Base-by-base conservation (phyloP, 441 rosid genomes). In the Arabidopsis lyrata region DNA sequence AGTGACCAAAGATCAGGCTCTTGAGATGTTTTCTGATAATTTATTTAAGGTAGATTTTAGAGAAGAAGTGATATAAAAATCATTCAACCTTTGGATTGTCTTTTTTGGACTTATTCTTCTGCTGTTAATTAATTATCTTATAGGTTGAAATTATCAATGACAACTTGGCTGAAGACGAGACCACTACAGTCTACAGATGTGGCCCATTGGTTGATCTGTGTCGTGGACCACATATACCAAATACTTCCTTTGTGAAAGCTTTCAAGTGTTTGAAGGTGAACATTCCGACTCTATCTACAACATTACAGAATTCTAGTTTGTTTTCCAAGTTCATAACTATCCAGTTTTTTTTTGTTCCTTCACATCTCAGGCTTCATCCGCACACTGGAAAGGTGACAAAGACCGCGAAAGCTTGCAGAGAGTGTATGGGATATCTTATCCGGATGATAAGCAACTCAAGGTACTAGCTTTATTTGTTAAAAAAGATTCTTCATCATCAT, bases 181-280 rank as follows among this genome's bases (percentile, higher is more conserved):
- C 90, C 54, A 88, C 91, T 76, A 92, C 98, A 5, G 96, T 95
- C 48, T 95, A 92, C 78, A 84, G 99, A 82, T 95, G 98, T 62
- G 99, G 98, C 29, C 96, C 97, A 38, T 80, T 93, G 83, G 92
- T 94, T 52, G 99, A 94, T 82, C 72, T 94, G 72, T 94, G 97
- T 77, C 99, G 97, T 75, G 99, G 99, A 49, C 99, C 99, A 65
- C 98, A 95, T 80, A 95, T 95, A 80, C 99, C 99, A 31, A 91
- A 86, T 71, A 93, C 98, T 63, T 91, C 98, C 48, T 90, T 88
- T 78, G 98, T 86, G 50, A 95, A 95, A 85, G 98, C 95, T 70
- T 82, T 95, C 85, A 88, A 87, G 36, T 95, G 97, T 78, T 78
- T 93, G 85, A 95, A 87, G 96, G 97, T 95, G 72, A 71, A 52